Conservation (phyloP, 345 rosid genomes). For the Linum usitatissimum region DNA sequence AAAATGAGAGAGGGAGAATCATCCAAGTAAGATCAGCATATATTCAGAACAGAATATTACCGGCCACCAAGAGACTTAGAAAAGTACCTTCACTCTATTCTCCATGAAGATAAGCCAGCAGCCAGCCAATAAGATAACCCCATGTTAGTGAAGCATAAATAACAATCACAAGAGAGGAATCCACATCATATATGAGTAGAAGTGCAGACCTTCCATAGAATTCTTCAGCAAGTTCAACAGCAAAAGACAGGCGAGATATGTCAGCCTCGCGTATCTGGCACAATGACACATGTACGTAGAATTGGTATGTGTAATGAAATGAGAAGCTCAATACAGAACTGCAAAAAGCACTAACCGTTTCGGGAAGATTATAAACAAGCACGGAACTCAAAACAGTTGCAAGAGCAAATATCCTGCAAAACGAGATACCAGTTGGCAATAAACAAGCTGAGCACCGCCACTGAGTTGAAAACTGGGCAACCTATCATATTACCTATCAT, state of each 20-base stretch:
- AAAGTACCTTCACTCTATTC: conserved; percentile 87
- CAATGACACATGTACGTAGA: not conserved
- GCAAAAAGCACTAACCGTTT: conserved; percentile 58
- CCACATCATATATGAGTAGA: conserved; percentile 3
- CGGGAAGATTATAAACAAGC: conserved; percentile 89
- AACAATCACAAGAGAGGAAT: not conserved
- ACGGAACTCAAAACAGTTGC: conserved; percentile 98
- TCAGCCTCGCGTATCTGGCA: conserved; percentile 95
- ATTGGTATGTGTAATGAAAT: not conserved
- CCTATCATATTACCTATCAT: conserved; percentile 55
- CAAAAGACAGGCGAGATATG: conserved; percentile 93
- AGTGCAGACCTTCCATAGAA: conserved; percentile 85
- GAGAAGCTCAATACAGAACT: not conserved
- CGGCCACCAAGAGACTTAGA: conserved; percentile 3
- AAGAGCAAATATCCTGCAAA: conserved; percentile 87
- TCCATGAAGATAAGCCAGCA: conserved; percentile 24
- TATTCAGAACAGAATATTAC: conserved; percentile 7
- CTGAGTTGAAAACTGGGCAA: conserved; percentile 2
- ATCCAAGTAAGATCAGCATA: conserved; percentile 14
- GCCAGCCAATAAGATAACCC: conserved; percentile 31
- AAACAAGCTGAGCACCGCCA: conserved; percentile 5
- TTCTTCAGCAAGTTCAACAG: conserved; percentile 99
- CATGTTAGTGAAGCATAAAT: conserved; percentile 18
- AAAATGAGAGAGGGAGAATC: conserved; percentile 3
- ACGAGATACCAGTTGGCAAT: conserved; percentile 8